Base-by-base conservation (phyloP, 495 filamentous ascomycete genomes). In the Trichoderma orchidacearum region DNA sequence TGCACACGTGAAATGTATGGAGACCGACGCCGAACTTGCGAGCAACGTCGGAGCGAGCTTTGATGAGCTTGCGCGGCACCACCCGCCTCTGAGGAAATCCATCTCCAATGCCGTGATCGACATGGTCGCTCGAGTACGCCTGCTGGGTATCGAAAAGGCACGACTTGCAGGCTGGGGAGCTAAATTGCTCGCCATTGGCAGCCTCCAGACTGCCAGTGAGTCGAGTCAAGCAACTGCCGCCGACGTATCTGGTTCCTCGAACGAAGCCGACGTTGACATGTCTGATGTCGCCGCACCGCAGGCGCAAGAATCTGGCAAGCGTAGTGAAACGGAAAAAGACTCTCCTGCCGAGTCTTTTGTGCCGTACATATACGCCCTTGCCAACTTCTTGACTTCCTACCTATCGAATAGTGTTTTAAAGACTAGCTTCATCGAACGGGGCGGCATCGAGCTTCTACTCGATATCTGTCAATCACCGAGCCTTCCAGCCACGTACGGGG, bases 31-130 rank as follows among this genome's bases (percentile, higher is more conserved):
- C 3, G 51, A 53, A n/a, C 70, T 85, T 30, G 69, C 84, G 2
- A 71, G 65, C 35, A 76, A 77, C 36, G 73, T 97, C 36, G 93
- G 94, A 21, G 80, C 77, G 5, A 85, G 86, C 12, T 95, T 99
- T 64, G 94, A 99, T 66, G 93, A 99, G 65, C 76, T 99, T 56
- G 85, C 92, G 29, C 84, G 93, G 18, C 93, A 99, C 64, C 94
- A 99, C 66, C 94, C 93, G 0, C 75, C 76, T 11, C 73, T 99
- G 48, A 89, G 90, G 56, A 74, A 80, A 28, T 79, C 80, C 12
- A 89, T 97, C 56, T 82, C 94, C 70, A 80, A 84, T 62, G 81
- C 85, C 5, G 80, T 95, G 13, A 75, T 90, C 32, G 80, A 87
- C 51, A 95, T 96, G 89, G 79, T 94, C 34, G 83, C 81, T 25